Evolutionary conservation across 1,284 basidiomycete species (phyloP).

Genomic region (Termitomyces sp.): DNA sequence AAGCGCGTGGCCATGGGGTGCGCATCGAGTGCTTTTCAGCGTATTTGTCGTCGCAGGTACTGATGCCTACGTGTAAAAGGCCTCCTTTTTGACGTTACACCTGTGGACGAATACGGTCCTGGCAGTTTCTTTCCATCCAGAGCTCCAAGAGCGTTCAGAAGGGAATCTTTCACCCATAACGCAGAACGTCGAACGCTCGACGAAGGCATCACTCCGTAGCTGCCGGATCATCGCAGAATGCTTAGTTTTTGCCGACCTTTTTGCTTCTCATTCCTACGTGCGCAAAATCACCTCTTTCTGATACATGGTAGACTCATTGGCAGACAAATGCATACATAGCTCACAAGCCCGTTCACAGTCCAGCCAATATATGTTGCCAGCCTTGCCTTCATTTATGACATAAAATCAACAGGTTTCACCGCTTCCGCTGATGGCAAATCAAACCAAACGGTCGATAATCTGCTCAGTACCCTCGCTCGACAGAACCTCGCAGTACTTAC

Average conservation of each 20-base stretch:
- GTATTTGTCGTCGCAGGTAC: background rate
- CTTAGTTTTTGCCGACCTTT: constrained; percentile 12
- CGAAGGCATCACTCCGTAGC: constrained; percentile 12
- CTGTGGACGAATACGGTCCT: constrained; percentile 13
- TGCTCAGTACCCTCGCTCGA: constrained; percentile 11
- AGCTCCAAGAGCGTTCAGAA: constrained; percentile 9
- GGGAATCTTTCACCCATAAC: constrained; percentile 6
- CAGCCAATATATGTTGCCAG: constrained; percentile 14
- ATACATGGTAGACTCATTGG: background rate
- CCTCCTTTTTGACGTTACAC: constrained; percentile 13
- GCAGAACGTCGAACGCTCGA: constrained; percentile 11
- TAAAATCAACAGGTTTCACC: constrained; percentile 7
- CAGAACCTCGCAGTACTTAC: constrained; percentile 15
- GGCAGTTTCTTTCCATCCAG: constrained; percentile 12
- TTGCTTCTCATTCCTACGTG: constrained; percentile 15
- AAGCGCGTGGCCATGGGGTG: constrained; percentile 14
- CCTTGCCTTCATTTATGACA: constrained; percentile 13
- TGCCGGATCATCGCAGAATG: constrained; percentile 13
- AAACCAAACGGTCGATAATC: constrained; percentile 11
- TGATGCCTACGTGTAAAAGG: constrained; percentile 1
- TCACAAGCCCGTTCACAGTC: constrained; percentile 13
- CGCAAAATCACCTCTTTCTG: background rate
- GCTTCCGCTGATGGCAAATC: constrained; percentile 5
- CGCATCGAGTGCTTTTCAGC: background rate
- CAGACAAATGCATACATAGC: background rate